A percentile compares a stretch with the other conserved stretches of the same genome.
Evolutionary conservation across 441 rosid species (phyloP).

Genomic region (Pelargonium fulgidum): DNA sequence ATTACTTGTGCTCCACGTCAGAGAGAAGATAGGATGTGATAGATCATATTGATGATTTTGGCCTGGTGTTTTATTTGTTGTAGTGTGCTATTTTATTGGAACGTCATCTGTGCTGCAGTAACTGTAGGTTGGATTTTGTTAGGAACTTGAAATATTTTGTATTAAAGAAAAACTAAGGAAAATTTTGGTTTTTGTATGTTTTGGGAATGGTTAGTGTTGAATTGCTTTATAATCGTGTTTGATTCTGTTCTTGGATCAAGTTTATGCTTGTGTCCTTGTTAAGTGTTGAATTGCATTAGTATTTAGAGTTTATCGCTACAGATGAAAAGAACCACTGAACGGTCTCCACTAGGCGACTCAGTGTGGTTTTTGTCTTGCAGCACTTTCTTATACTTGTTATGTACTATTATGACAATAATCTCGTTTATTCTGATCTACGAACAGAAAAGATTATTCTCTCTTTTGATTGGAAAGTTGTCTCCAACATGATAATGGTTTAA

Average conservation of each 20-base stretch:
- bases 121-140: background rate
- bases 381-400: too few species aligned
- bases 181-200: conserved; percentile 2
- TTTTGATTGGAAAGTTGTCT: too few species aligned
- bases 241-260: background rate
- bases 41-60: background rate
- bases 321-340: too few species aligned
- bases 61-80: background rate
- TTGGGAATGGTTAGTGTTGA: background rate
- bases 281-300: too few species aligned
- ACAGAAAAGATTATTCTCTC: too few species aligned
- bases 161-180: background rate
- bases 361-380: too few species aligned
- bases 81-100: conserved; percentile 1
- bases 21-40: conserved; percentile 93
- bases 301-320: too few species aligned
- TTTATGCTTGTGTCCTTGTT: too few species aligned
- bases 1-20: conserved; percentile 87
- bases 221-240: background rate
- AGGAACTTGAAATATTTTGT: background rate
- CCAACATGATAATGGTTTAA: too few species aligned
- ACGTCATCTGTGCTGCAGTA: conserved; percentile 7
- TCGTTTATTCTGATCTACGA: too few species aligned
- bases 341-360: too few species aligned
- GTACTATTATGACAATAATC: too few species aligned